A percentile compares a stretch with the other conserved stretches of the same genome.
phyloP scores from a whole-genome alignment of 371 early-diverging fungal genomes.

The Mortierella sp. region DNA sequence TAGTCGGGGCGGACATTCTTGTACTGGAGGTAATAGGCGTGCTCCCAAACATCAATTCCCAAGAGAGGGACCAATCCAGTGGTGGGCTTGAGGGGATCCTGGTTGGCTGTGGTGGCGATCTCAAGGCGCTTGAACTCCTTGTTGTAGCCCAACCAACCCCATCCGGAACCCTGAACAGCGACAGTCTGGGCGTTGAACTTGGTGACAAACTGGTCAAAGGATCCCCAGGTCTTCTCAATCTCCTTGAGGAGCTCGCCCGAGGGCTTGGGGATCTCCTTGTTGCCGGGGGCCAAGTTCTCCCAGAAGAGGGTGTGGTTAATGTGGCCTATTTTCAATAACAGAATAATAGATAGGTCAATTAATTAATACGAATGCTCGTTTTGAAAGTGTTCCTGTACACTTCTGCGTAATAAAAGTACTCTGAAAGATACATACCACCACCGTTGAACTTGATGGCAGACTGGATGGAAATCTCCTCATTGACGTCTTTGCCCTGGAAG shows the following conservation, averaged over 20 bases:
- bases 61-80: conserved; percentile 86
- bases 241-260: conserved; percentile 77
- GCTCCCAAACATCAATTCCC: conserved; percentile 99
- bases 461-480: conserved; percentile 83
- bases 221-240: conserved; percentile 91
- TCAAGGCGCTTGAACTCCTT: conserved; percentile 83
- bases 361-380: neutral
- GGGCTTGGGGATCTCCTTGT: conserved; percentile 46
- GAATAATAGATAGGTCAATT: neutral
- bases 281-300: conserved; percentile 88
- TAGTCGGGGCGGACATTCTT: conserved; percentile 97
- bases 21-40: conserved; percentile 99
- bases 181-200: conserved; percentile 89
- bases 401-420: too few relatives aligned
- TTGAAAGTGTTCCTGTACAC: neutral
- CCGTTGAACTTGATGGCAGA: conserved; percentile 93
- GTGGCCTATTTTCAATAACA: conserved; percentile 74
- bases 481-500: conserved; percentile 78
- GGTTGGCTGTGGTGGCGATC: conserved; percentile 94
- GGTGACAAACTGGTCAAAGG: conserved; percentile 86
- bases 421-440: conserved; percentile 75
- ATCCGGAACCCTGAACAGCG: conserved; percentile 97
- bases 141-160: conserved; percentile 98
- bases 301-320: conserved; percentile 99
- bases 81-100: conserved; percentile 83